Evolutionary conservation across 2,329 filamentous ascomycete species (phyloP).

Genomic region (Camillea tinctor): DNA sequence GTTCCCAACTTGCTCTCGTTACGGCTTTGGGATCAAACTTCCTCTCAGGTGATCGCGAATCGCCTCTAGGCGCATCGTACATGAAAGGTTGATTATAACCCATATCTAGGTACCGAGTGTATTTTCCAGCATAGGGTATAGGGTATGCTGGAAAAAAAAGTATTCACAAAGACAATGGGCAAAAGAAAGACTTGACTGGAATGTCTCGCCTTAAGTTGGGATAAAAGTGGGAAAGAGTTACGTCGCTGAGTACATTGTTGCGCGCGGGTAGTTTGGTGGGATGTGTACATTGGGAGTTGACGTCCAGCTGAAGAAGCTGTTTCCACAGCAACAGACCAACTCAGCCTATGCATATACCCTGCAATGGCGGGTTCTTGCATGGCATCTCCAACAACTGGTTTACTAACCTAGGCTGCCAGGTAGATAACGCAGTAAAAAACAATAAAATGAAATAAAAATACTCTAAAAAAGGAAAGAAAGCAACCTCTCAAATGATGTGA

Average conservation of each 20-base stretch:
- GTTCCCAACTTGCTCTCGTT: slow-evolving; percentile 74
- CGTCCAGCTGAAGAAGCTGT: slow-evolving; percentile 6
- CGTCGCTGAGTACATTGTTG: slow-evolving; percentile 1
- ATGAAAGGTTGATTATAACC: slow-evolving; percentile 30
- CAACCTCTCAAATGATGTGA: no score
- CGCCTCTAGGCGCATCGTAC: slow-evolving; percentile 28
- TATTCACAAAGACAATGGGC: slow-evolving; percentile 15
- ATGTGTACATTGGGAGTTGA: not conserved
- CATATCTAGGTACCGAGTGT: slow-evolving; percentile 22
- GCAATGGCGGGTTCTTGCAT: not conserved
- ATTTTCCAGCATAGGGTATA: slow-evolving; percentile 17
- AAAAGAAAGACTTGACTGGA: slow-evolving; percentile 11
- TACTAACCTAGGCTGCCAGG: no score
- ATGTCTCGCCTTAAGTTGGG: slow-evolving; percentile 9
- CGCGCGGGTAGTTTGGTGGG: not conserved
- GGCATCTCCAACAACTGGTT: not conserved
- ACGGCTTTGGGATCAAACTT: slow-evolving; percentile 74
- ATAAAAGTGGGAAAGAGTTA: slow-evolving; percentile 7
- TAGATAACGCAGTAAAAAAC: not conserved
- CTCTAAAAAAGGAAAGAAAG: not conserved
- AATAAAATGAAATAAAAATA: not conserved
- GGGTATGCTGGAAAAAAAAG: slow-evolving; percentile 14
- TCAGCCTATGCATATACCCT: not conserved
- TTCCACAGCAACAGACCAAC: slow-evolving; percentile 26
- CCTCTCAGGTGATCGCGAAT: slow-evolving; percentile 28